phyloP scores from a whole-genome alignment of 148 eudicot genomes.

The Tetragonia tetragonoides region DNA sequence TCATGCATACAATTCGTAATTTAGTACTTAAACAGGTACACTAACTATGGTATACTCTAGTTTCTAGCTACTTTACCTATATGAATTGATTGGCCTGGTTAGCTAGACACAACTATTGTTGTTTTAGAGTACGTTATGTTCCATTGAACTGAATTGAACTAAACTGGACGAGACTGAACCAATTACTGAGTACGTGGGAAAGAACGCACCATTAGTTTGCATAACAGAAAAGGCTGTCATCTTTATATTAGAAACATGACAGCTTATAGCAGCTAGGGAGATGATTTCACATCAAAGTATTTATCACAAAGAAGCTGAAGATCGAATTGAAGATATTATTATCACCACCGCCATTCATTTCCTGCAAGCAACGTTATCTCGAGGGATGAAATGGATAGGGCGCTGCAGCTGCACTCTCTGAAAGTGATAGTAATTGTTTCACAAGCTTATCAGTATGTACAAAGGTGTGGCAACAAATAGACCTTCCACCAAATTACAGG shows the following conservation, averaged over 20 bases:
- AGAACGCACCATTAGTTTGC: neutral
- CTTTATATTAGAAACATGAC: neutral
- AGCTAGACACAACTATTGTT: no score
- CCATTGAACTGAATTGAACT: no score
- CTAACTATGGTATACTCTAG: no score
- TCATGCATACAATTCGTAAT: no score
- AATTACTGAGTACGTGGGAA: no score
- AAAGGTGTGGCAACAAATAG: constrained; percentile 1
- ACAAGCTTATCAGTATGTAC: neutral
- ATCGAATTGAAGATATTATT: neutral
- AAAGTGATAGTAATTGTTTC: neutral
- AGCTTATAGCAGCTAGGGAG: neutral
- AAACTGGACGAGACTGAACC: no score
- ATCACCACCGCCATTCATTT: neutral
- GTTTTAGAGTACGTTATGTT: no score
- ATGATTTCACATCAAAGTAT: neutral
- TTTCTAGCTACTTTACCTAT: no score
- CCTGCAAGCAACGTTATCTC: neutral
- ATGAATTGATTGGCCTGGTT: no score
- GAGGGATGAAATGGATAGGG: constrained; percentile 5
- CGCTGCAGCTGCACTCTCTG: neutral
- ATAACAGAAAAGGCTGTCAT: neutral
- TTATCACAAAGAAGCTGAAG: constrained; percentile 8
- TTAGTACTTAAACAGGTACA: no score
- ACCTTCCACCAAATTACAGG: neutral